Conservation (phyloP, 441 rosid genomes). For the Sinapis alba region DNA sequence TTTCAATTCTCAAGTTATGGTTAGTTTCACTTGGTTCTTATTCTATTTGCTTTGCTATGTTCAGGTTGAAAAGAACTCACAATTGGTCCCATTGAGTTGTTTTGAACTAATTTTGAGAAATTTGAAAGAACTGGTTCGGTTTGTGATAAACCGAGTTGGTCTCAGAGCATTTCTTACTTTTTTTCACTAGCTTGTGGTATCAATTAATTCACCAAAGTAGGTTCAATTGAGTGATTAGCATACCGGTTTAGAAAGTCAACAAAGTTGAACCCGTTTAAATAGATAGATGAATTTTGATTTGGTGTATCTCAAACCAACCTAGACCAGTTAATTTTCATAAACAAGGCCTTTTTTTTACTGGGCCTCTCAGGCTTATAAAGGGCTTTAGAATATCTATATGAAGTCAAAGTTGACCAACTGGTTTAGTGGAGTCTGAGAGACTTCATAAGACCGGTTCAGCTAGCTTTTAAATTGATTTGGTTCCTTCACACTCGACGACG, state of each 20-base stretch:
- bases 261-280: background rate
- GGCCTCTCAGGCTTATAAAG: background rate
- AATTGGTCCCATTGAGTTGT: background rate
- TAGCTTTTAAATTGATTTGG: conserved; percentile 1
- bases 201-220: background rate
- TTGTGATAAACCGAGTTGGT: background rate
- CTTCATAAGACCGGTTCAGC: background rate
- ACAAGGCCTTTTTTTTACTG: background rate
- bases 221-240: background rate
- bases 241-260: background rate
- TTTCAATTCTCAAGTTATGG: background rate
- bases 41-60: background rate
- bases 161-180: too few relatives aligned
- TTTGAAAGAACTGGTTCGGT: background rate
- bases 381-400: background rate
- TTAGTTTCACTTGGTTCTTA: background rate
- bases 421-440: background rate
- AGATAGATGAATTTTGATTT: background rate
- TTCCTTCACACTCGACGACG: background rate
- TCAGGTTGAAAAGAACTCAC: background rate
- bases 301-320: background rate
- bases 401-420: background rate
- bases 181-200: too few relatives aligned
- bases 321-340: background rate
- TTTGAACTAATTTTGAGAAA: background rate